Evolutionary conservation across 2,329 filamentous ascomycete species (phyloP).

Genomic region (Cladosporium sp.): DNA sequence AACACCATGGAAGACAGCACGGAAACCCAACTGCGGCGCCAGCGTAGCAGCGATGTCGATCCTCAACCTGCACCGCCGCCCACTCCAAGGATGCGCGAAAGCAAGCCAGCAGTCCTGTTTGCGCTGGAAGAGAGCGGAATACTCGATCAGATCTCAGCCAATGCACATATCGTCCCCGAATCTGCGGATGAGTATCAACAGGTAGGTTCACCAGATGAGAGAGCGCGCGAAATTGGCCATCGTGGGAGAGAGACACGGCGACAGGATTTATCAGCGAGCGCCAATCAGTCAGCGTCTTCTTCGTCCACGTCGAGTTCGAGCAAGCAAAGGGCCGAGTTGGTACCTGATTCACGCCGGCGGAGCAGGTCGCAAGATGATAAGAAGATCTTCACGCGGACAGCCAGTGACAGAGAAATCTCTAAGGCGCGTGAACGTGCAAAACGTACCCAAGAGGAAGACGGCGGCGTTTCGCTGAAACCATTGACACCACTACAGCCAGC

Average conservation of each 20-base stretch:
- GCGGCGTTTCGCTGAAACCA: constrained; percentile 6
- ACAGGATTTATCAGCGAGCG: not conserved
- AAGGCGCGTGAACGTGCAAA: not conserved
- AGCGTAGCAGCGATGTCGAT: not conserved
- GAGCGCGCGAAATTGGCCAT: not conserved
- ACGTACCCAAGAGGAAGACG: not conserved
- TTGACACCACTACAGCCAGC: constrained; percentile 7
- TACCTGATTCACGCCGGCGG: not conserved
- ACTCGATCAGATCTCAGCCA: not conserved
- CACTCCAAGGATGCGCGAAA: not conserved
- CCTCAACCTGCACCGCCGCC: not conserved
- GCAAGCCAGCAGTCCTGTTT: not conserved
- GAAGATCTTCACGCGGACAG: not conserved
- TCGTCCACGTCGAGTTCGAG: not conserved
- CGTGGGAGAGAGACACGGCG: not conserved
- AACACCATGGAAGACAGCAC: not conserved
- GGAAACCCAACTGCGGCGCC: not conserved
- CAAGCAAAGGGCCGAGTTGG: not conserved
- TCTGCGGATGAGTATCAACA: not conserved
- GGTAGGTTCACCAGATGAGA: not conserved
- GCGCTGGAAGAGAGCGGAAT: not conserved
- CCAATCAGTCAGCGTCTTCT: not conserved
- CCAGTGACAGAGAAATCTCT: not conserved
- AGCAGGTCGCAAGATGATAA: not conserved
- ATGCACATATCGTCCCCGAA: not conserved